These are phyloP conservation scores for Schwanniomyces polymorphus DNA, from an alignment of 805 yeast species.

Conservation along the genomic window DNA sequence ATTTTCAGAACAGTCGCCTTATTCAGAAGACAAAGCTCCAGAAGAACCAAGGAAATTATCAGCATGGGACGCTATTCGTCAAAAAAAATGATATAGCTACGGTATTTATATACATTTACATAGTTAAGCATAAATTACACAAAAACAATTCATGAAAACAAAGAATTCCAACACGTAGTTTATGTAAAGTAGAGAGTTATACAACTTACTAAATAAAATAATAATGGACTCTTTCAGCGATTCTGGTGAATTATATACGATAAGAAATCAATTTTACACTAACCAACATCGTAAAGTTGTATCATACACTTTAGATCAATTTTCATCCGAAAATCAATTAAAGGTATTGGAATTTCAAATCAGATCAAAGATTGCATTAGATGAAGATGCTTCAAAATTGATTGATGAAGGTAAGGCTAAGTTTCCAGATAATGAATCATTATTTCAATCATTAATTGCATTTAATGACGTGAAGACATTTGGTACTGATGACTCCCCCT, in stretches of 20 bases:
- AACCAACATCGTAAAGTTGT: constrained; percentile 52
- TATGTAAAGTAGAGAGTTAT: neutral
- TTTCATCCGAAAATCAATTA: constrained; percentile 34
- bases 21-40: neutral
- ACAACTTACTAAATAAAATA: neutral
- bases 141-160: neutral
- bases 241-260: constrained; percentile 52
- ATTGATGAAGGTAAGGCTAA: constrained; percentile 33
- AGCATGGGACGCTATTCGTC: constrained; percentile 21
- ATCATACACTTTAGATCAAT: constrained; percentile 36
- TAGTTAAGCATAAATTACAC: neutral
- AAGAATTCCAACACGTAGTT: constrained; percentile 5
- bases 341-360: constrained; percentile 42
- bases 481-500: constrained; percentile 43
- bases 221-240: constrained; percentile 40
- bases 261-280: constrained; percentile 62
- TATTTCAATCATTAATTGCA: constrained; percentile 39
- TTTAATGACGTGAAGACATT: constrained; percentile 44
- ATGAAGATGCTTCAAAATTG: constrained; percentile 37
- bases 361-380: constrained; percentile 38
- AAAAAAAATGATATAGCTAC: neutral
- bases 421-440: constrained; percentile 33
- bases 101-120: neutral
- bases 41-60: constrained; percentile 5
- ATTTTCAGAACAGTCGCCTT: neutral